Percentiles rank a stretch among this genome's conserved stretches.
Evolutionary conservation across 768 basidiomycete genomes (phyloP).

Genomic region (Amanita muscaria): DNA sequence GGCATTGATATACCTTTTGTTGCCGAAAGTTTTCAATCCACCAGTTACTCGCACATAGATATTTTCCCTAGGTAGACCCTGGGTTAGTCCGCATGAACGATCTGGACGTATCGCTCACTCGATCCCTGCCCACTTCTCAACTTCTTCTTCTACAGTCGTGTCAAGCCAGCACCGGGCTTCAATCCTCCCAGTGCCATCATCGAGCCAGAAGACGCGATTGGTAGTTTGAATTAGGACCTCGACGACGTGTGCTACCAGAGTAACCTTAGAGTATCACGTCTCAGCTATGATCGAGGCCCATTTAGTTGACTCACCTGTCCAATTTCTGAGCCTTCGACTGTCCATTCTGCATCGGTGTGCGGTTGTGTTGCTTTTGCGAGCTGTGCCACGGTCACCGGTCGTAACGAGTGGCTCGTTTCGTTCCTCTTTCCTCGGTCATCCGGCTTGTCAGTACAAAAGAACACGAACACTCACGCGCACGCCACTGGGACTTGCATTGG

Average conservation of each 20-base stretch:
- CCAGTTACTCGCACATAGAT: slow-evolving; percentile 78
- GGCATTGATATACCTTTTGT: slow-evolving; percentile 76
- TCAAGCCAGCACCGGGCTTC: slow-evolving; percentile 84
- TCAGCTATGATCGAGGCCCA: slow-evolving; percentile 4
- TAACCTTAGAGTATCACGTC: slow-evolving; percentile 37
- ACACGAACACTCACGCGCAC: slow-evolving; percentile 26
- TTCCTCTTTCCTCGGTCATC: background rate
- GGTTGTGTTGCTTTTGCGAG: slow-evolving; percentile 69
- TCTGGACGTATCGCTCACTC: slow-evolving; percentile 20
- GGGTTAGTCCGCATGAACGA: slow-evolving; percentile 2
- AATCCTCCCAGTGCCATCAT: slow-evolving; percentile 78
- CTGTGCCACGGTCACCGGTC: slow-evolving; percentile 45
- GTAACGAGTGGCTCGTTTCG: slow-evolving; percentile 10
- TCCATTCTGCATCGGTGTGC: slow-evolving; percentile 85
- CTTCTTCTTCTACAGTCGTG: slow-evolving; percentile 46
- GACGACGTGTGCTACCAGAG: slow-evolving; percentile 66
- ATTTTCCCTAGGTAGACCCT: slow-evolving; percentile 43
- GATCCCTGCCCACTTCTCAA: slow-evolving; percentile 39
- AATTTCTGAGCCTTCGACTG: slow-evolving; percentile 69
- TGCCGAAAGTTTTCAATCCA: slow-evolving; percentile 69
- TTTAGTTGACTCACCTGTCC: slow-evolving; percentile 49
- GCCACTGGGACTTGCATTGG: slow-evolving; percentile 53
- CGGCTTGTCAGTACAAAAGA: background rate
- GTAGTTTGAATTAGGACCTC: slow-evolving; percentile 66
- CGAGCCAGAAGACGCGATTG: slow-evolving; percentile 69